phyloP scores from a whole-genome alignment of 2,329 filamentous ascomycete species.

The Aureobasidium vineae region DNA sequence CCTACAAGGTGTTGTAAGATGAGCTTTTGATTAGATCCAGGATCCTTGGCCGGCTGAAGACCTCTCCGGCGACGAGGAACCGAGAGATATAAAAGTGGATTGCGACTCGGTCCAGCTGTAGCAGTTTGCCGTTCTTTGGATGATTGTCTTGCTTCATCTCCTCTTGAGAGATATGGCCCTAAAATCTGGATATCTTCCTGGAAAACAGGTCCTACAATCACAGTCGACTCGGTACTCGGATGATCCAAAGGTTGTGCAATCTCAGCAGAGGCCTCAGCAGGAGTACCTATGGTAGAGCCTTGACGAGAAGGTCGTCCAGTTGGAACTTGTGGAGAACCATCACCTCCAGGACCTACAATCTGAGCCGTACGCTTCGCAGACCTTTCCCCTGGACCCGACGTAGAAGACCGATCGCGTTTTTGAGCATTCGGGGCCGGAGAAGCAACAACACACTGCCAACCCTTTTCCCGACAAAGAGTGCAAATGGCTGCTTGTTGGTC shows the following conservation, averaged over 20 bases:
- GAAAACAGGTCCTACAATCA: constrained; percentile 12
- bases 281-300: background rate
- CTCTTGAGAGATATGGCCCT: constrained; percentile 8
- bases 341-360: background rate
- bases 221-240: constrained; percentile 15
- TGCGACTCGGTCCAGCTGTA: constrained; percentile 2
- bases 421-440: constrained; percentile 8
- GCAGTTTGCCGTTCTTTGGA: constrained; percentile 5
- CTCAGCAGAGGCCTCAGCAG: constrained; percentile 5
- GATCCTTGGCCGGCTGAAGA: constrained; percentile 16
- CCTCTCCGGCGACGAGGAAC: constrained; percentile 17
- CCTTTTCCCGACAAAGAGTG: constrained; percentile 24
- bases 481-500: constrained; percentile 31
- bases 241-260: constrained; percentile 16
- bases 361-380: background rate
- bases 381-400: background rate
- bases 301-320: background rate
- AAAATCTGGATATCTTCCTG: constrained; percentile 17
- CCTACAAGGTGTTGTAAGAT: constrained; percentile 14
- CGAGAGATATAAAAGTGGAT: constrained; percentile 20
- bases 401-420: background rate
- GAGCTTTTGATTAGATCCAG: constrained; percentile 17
- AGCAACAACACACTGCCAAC: constrained; percentile 11
- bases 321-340: background rate
- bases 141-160: background rate